Evolutionary conservation across 495 filamentous ascomycete species (phyloP), one percentile per base, ranked within the genome.

Genomic region (Aspergillus heteromorphus): DNA sequence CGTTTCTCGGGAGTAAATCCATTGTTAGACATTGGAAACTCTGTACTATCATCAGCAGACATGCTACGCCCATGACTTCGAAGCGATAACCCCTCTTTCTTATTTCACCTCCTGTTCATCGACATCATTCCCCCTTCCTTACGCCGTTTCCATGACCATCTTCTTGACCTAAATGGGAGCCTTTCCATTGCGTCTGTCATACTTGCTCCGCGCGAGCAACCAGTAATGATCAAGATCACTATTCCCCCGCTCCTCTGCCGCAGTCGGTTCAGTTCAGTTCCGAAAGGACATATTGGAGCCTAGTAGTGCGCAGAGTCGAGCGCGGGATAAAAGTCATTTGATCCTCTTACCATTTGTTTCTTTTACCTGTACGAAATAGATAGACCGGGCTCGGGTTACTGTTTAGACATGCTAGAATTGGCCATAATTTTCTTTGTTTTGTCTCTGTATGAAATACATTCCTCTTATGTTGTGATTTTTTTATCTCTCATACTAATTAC

Each of bases 1-100:
- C 66, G 89, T 97, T 45, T 96, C 92, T 34, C 83, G 92, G 61
- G 92, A 95, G 80, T 96, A 87, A 75, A 76, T 16, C 40, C 6
- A 31, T 34, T 18, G 27, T 34, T 49, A 23, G 30, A 52, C 48
- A 40, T 36, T 51, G 53, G 50, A 48, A 40, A 29, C 42, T 49
- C 23, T 56, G 50, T 58, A 62, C 47, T 48, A 59, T 40, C 51
- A 53, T 53, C 45, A 55, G 45, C 45, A 55, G 40, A 53, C 52
- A 54, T 53, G 56, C 50, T 48, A 41, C 48, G 48, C 31, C 48
- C 55, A 55, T 61, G 55, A 69, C 60, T 58, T 61, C 53, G 36
- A 48, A 53, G 43, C 45, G 54, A 54, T 47, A 57, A 47, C 23
- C 45, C 19, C 27, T 48, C 51, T 42, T 43, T 41, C 43, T 47